Conservation (phyloP, 208 protist species). For the Wallacemonas sp. region DNA sequence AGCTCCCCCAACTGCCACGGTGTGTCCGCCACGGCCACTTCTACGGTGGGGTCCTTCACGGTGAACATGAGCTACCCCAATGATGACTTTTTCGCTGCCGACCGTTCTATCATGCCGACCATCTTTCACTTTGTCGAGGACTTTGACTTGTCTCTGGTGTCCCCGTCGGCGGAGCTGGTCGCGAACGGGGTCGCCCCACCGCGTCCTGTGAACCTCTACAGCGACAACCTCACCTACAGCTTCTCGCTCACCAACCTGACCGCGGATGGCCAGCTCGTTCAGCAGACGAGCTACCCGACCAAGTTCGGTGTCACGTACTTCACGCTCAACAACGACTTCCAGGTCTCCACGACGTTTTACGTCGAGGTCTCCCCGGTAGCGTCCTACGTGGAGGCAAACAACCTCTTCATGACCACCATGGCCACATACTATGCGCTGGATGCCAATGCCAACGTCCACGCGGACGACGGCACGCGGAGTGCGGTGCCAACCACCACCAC, state of each 20-base stretch:
- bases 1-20: neutral
- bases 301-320: slow-evolving; percentile 10
- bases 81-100: slow-evolving; percentile 6
- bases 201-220: neutral
- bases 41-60: neutral
- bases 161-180: neutral
- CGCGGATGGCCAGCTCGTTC: neutral
- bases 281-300: neutral
- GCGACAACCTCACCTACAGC: slow-evolving; percentile 7
- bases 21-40: neutral
- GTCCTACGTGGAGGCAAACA: slow-evolving; percentile 17
- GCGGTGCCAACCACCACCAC: no score
- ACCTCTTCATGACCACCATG: slow-evolving; percentile 2
- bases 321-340: neutral
- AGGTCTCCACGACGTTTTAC: slow-evolving; percentile 8
- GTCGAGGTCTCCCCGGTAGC: slow-evolving; percentile 17
- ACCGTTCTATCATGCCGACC: neutral
- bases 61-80: slow-evolving; percentile 12
- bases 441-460: neutral
- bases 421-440: neutral
- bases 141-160: slow-evolving; percentile 12
- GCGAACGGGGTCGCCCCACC: neutral
- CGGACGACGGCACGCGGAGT: neutral
- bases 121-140: slow-evolving; percentile 16
- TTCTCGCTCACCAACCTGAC: neutral